Percentiles rank a stretch among this genome's conserved stretches.
Evolutionary conservation across 2,329 filamentous ascomycete species (phyloP).

Genomic region (Colletotrichum lupini): DNA sequence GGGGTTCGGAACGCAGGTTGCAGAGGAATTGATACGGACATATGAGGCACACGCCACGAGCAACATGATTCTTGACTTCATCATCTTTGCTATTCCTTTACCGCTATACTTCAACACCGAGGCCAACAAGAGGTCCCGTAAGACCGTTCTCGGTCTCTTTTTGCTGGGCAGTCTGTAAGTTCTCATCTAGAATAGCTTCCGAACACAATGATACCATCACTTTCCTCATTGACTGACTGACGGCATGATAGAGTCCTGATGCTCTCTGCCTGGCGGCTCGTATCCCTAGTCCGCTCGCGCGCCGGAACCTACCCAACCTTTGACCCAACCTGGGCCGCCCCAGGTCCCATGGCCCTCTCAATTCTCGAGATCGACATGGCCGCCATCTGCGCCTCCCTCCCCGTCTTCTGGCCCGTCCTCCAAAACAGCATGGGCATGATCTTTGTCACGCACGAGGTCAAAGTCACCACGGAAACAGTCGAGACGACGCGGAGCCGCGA

Average conservation of each 20-base stretch:
- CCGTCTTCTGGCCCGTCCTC: slow-evolving; percentile 39
- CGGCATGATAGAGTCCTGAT: slow-evolving; percentile 9
- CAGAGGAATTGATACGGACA: slow-evolving; percentile 39
- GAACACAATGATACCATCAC: neutral
- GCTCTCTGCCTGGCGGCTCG: slow-evolving; percentile 45
- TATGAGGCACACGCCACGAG: slow-evolving; percentile 43
- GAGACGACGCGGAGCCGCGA: neutral
- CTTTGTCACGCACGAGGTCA: slow-evolving; percentile 49
- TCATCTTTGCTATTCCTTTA: slow-evolving; percentile 45
- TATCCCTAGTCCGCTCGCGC: slow-evolving; percentile 42
- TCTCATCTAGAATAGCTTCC: too few species aligned
- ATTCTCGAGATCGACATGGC: slow-evolving; percentile 46
- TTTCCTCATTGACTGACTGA: neutral
- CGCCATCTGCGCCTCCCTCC: slow-evolving; percentile 29
- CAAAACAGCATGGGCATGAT: slow-evolving; percentile 43
- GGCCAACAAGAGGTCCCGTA: slow-evolving; percentile 42
- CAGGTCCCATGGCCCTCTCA: slow-evolving; percentile 44
- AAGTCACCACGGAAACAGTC: slow-evolving; percentile 31
- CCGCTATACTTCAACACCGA: slow-evolving; percentile 43
- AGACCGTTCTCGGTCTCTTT: slow-evolving; percentile 44
- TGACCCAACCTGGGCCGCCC: slow-evolving; percentile 49
- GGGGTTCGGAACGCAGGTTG: slow-evolving; percentile 44
- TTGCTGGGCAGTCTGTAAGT: slow-evolving; percentile 46
- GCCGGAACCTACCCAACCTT: slow-evolving; percentile 46
- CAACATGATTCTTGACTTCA: slow-evolving; percentile 46